A percentile compares a stretch with the other conserved stretches of the same genome.
These are phyloP conservation scores for Sisymbrium altissimum DNA, from an alignment of 345 rosid genomes.

Conservation along the genomic window DNA sequence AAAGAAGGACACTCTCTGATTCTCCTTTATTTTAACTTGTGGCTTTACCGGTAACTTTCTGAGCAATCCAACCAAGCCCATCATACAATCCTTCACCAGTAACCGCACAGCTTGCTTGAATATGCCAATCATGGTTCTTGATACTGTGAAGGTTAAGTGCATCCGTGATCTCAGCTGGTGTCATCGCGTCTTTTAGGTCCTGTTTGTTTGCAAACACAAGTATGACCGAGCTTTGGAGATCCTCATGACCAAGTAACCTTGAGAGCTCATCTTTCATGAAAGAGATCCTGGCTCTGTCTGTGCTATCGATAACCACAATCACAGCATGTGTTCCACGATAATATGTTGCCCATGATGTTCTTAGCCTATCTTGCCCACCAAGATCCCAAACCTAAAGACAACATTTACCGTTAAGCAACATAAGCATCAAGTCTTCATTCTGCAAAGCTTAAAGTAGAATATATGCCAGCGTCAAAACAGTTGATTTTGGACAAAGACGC, in stretches of 20 bases:
- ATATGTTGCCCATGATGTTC: slow-evolving; percentile 96
- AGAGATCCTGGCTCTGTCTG: slow-evolving; percentile 86
- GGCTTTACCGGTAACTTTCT: slow-evolving; percentile 77
- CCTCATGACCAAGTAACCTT: slow-evolving; percentile 76
- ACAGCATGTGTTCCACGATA: slow-evolving; percentile 91
- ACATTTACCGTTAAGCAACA: neutral
- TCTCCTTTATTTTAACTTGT: slow-evolving; percentile 38
- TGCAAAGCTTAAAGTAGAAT: neutral
- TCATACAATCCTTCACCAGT: slow-evolving; percentile 87
- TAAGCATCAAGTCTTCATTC: neutral
- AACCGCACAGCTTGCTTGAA: slow-evolving; percentile 86
- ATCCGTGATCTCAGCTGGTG: slow-evolving; percentile 82
- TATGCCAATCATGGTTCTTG: slow-evolving; percentile 96
- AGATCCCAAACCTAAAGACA: slow-evolving; percentile 88
- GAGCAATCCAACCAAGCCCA: slow-evolving; percentile 88
- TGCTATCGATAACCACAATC: slow-evolving; percentile 84
- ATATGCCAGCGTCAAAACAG: neutral
- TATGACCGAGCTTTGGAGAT: slow-evolving; percentile 66
- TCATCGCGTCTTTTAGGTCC: slow-evolving; percentile 90
- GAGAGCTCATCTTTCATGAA: slow-evolving; percentile 85
- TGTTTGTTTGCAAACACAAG: slow-evolving; percentile 91
- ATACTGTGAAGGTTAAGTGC: slow-evolving; percentile 88
- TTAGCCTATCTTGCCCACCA: slow-evolving; percentile 91
- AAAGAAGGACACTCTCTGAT: neutral
- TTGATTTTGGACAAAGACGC: neutral